phyloP scores from a whole-genome alignment of 2,329 filamentous ascomycete species.

The Tothia fuscella region DNA sequence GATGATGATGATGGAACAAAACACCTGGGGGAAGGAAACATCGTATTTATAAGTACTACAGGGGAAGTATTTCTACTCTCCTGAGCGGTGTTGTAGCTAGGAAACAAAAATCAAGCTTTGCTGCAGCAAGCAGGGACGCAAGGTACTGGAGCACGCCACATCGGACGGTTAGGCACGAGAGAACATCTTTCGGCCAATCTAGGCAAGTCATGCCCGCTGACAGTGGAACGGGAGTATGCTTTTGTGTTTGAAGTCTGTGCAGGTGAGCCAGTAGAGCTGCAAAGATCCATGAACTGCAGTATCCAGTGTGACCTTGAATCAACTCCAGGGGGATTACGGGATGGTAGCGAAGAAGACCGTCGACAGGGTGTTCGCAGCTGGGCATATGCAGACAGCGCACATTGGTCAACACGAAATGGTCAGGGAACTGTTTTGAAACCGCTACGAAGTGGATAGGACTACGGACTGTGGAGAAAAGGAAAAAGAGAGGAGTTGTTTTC shows the following conservation, averaged over 20 bases:
- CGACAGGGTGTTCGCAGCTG: constrained; percentile 6
- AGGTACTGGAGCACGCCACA: constrained; percentile 5
- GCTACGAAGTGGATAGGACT: constrained; percentile 1
- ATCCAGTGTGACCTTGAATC: constrained; percentile 5
- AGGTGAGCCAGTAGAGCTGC: constrained; percentile 3
- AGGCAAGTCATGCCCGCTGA: background rate
- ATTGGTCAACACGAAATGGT: constrained; percentile 9
- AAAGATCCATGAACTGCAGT: background rate
- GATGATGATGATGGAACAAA: constrained; percentile 17
- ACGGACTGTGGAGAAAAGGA: constrained; percentile 1
- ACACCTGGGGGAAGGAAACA: constrained; percentile 2
- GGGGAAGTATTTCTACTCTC: background rate
- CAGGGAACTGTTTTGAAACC: constrained; percentile 9
- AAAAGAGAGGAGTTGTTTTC: background rate
- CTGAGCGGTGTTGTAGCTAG: constrained; percentile 6
- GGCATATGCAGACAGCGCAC: constrained; percentile 3
- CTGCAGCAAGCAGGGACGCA: background rate
- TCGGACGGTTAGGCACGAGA: background rate
- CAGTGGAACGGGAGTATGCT: background rate
- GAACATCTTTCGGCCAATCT: constrained; percentile 5
- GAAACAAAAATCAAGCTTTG: constrained; percentile 10
- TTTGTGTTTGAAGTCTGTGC: background rate
- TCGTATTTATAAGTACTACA: constrained; percentile 3
- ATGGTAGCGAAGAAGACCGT: background rate
- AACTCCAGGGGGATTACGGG: background rate